Evolutionary conservation across 192 early-diverging fungal genomes (phyloP).

Genomic region (Podila minutissima): DNA sequence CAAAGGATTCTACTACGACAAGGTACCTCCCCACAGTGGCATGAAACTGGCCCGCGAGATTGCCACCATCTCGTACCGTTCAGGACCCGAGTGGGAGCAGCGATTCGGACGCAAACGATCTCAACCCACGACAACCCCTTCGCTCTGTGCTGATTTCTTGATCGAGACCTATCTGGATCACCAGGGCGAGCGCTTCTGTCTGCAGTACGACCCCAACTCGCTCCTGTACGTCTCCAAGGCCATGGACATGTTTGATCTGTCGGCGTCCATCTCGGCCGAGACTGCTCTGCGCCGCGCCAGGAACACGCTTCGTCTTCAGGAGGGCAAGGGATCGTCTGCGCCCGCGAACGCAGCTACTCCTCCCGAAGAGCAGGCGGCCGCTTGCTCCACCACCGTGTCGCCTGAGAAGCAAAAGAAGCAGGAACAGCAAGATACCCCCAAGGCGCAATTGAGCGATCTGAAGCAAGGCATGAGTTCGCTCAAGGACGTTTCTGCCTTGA

Average conservation of each 20-base stretch:
- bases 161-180: constrained; percentile 98
- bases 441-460: constrained; percentile 67
- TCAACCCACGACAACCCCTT: constrained; percentile 76
- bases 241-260: constrained; percentile 99
- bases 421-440: constrained; percentile 40
- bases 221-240: constrained; percentile 94
- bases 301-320: constrained; percentile 41
- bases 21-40: constrained; percentile 87
- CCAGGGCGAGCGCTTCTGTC: constrained; percentile 93
- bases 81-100: constrained; percentile 98
- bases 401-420: not conserved
- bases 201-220: constrained; percentile 95
- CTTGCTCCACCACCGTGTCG: constrained; percentile 8
- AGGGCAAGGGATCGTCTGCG: constrained; percentile 30
- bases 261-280: constrained; percentile 56
- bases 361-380: constrained; percentile 15
- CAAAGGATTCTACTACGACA: constrained; percentile 92
- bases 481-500: constrained; percentile 80
- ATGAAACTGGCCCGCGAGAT: constrained; percentile 97
- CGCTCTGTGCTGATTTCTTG: constrained; percentile 90
- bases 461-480: constrained; percentile 76
- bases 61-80: constrained; percentile 93
- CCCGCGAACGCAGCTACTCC: constrained; percentile 35
- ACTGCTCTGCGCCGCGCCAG: constrained; percentile 52
- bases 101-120: constrained; percentile 90